These are phyloP conservation scores for Pouteria glomerata DNA, from an alignment of 148 eudicot genomes.

Conservation along the genomic window DNA sequence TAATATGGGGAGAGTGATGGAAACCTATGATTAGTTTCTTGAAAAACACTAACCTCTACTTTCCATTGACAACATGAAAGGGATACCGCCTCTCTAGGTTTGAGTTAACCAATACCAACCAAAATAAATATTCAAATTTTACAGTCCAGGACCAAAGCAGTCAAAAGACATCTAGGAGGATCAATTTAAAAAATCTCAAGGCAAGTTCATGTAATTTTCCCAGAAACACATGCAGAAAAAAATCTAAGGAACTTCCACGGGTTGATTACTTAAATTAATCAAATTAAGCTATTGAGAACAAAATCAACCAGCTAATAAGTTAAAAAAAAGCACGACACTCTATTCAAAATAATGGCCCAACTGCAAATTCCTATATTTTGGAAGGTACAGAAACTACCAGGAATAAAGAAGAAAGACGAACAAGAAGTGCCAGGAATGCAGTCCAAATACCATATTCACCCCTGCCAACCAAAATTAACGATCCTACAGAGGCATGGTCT, in stretches of 20 bases:
- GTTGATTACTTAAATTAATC: background rate
- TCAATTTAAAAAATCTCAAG: background rate
- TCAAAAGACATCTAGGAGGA: background rate
- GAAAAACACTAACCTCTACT: background rate
- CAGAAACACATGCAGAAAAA: background rate
- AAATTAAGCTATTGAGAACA: constrained; percentile 5
- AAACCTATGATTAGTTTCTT: constrained; percentile 3
- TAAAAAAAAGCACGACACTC: background rate
- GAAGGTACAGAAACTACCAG: constrained; percentile 47
- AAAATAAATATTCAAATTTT: background rate
- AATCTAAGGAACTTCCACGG: background rate
- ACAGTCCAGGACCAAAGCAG: background rate
- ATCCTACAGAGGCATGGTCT: constrained; percentile 7
- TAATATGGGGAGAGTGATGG: background rate
- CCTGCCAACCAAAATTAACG: constrained; percentile 32
- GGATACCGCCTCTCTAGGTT: background rate
- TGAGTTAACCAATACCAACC: background rate
- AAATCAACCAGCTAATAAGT: background rate
- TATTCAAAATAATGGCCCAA: background rate
- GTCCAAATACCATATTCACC: constrained; percentile 95
- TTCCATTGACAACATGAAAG: background rate
- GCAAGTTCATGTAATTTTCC: constrained; percentile 2
- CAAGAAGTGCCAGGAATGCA: constrained; percentile 73
- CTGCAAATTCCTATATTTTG: background rate
- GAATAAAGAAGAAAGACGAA: constrained; percentile 84